phyloP scores from a whole-genome alignment of 2,329 filamentous ascomycete genomes.

The Aureobasidium sp. region DNA sequence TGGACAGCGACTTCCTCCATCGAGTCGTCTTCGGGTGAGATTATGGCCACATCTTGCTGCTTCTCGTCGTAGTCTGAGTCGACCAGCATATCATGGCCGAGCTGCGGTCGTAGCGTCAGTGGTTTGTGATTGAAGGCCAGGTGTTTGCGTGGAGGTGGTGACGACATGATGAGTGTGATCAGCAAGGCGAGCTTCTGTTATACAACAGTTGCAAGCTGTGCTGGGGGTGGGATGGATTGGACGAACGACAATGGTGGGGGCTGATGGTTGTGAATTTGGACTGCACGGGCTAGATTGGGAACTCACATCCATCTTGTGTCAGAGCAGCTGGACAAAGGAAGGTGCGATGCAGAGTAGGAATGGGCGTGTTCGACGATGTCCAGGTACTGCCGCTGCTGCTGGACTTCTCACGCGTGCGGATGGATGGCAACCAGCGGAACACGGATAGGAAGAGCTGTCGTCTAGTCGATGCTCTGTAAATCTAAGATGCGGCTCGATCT shows the following conservation, averaged over 20 bases:
- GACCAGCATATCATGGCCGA: conserved; percentile 57
- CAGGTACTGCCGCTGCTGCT: conserved; percentile 10
- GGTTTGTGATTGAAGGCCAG: background rate
- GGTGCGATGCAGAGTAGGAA: conserved; percentile 12
- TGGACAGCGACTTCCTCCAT: conserved; percentile 40
- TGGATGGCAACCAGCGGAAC: background rate
- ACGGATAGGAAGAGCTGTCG: background rate
- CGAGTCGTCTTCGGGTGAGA: conserved; percentile 53
- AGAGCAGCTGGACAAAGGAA: background rate
- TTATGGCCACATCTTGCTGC: conserved; percentile 50
- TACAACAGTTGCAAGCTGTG: conserved; percentile 1
- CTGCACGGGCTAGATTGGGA: background rate
- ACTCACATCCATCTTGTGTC: conserved; percentile 15
- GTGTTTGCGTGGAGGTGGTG: background rate
- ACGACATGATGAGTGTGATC: background rate
- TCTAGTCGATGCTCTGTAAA: background rate
- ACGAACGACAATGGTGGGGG: background rate
- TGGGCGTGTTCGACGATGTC: background rate
- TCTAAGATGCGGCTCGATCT: background rate
- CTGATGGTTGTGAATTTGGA: background rate
- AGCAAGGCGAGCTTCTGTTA: conserved; percentile 6
- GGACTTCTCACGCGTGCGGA: background rate
- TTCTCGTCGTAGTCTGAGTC: conserved; percentile 58
- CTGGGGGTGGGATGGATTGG: background rate
- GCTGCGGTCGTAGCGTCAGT: conserved; percentile 32